Evolutionary conservation across 2,329 filamentous ascomycete genomes (phyloP), one percentile per base, ranked within the genome.

Genomic region (Ceratocystiopsis minuta): DNA sequence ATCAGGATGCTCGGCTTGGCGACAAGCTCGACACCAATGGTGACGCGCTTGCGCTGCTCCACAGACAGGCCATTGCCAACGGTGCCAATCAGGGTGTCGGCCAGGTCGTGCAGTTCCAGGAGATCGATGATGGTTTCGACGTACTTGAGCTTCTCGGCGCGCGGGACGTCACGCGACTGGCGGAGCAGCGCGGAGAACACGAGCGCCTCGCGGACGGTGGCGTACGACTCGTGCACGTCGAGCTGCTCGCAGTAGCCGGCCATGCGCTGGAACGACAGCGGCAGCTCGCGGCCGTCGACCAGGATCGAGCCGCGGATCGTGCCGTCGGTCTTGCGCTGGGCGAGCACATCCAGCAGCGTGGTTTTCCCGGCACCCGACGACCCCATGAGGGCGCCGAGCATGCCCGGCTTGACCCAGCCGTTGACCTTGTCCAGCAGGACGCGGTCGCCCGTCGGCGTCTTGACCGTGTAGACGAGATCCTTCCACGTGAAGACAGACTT

Each of bases 331-430:
- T 81, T 80, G 50, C 82, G 74, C 46, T 80, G 81, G 6, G 84
- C 85, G 31, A 93, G 67, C 3, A 85, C 80, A 56, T 92, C 85
- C 7, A 92, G 64, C 3, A 93, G 68, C 0, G 84, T 90, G 0
- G 84, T 92, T 59, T 92, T 92, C 40, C 85, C 84, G 15, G 85
- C 84, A 49, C 82, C 83, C 12, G 78, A 81, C 1, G 80, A 74
- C 51, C 82, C 78, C 81, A 87, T 83, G n/a, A 88, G 63, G 5
- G 80, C 82, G 3, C 78, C 83, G 16, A 86, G 59, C 48, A 77
- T 85, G 37, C 82, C 82, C 1, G 83, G 81, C 57, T 84, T 83
- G 43, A 87, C 80, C 75, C 80, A 92, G 3, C 84, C 85, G 49
- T 86, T 75, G 1, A 92, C 80, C 43, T 88, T 70, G 48, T 90